Conservation (phyloP, 306 rosid species). For the Datisca glomerata region DNA sequence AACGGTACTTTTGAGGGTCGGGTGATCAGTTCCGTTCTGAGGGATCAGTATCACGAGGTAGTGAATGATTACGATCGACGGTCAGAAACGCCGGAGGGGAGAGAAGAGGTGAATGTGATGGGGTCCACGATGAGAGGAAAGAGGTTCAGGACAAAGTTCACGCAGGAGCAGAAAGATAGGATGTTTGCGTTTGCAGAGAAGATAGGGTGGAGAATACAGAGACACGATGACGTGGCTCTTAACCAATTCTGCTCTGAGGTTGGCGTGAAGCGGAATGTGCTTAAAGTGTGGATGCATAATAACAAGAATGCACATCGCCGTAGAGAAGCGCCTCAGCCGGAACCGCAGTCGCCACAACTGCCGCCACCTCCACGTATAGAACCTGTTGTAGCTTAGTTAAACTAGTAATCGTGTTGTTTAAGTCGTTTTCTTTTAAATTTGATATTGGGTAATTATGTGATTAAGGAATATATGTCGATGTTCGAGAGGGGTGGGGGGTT, state of each 20-base stretch:
- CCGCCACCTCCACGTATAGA: too few species aligned
- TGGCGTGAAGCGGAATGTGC: conserved; percentile 45
- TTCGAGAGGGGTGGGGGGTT: too few species aligned
- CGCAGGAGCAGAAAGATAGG: conserved; percentile 49
- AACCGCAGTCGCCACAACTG: too few species aligned
- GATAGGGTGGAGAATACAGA: conserved; percentile 47
- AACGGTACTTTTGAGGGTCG: not conserved
- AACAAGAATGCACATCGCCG: conserved; percentile 35
- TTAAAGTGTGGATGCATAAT: conserved; percentile 67
- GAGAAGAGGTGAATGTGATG: not conserved
- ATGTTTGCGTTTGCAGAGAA: conserved; percentile 41
- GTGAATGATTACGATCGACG: not conserved
- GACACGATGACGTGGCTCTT: conserved; percentile 31
- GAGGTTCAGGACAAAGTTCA: conserved; percentile 56
- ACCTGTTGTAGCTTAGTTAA: too few species aligned
- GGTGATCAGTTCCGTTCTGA: not conserved
- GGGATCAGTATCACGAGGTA: not conserved
- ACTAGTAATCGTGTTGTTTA: too few species aligned
- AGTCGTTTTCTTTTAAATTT: too few species aligned
- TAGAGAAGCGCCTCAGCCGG: too few species aligned
- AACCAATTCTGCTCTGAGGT: conserved; percentile 37
- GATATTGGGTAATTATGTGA: too few species aligned
- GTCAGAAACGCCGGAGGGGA: not conserved
- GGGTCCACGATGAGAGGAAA: conserved; percentile 20
- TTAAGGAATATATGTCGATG: too few species aligned